phyloP scores from a whole-genome alignment of 2,329 filamentous ascomycete species.

The Magnaporthiopsis incrustans region DNA sequence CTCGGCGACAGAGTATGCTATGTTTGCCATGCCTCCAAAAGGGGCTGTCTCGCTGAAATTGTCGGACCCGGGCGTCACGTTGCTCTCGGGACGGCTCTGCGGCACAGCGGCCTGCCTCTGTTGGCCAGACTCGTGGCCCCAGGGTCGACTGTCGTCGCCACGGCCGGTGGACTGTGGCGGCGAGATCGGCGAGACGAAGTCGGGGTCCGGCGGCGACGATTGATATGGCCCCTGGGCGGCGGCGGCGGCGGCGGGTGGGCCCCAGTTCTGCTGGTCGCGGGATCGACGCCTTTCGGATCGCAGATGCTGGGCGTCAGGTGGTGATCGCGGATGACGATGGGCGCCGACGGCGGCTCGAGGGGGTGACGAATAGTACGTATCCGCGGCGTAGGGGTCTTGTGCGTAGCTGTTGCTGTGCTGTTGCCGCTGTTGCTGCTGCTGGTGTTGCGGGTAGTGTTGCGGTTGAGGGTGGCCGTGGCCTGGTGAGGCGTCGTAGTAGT shows the following conservation, averaged over 20 bases:
- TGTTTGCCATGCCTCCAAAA: constrained; percentile 58
- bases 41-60: constrained; percentile 53
- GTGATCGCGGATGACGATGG: constrained; percentile 10
- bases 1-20: constrained; percentile 59
- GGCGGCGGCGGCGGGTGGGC: constrained; percentile 13
- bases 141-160: constrained; percentile 15
- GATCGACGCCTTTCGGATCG: constrained; percentile 27
- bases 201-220: constrained; percentile 10
- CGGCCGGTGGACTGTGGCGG: constrained; percentile 19
- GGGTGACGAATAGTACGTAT: constrained; percentile 14
- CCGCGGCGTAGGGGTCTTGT: constrained; percentile 5
- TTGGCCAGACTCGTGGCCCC: constrained; percentile 17
- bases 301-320: constrained; percentile 13
- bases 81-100: constrained; percentile 24
- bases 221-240: neutral
- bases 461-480: constrained; percentile 5
- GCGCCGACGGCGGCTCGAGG: constrained; percentile 13
- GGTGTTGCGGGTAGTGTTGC: constrained; percentile 6
- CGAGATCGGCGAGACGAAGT: constrained; percentile 19
- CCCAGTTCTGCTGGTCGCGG: constrained; percentile 14
- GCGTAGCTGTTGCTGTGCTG: constrained; percentile 12
- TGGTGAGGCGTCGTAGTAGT: neutral
- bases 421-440: constrained; percentile 4
- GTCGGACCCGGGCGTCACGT: constrained; percentile 55
- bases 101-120: constrained; percentile 14